A percentile compares a stretch with the other conserved stretches of the same genome.
These are phyloP conservation scores for Malus asiatica DNA, from an alignment of 306 rosid species.

Conservation along the genomic window DNA sequence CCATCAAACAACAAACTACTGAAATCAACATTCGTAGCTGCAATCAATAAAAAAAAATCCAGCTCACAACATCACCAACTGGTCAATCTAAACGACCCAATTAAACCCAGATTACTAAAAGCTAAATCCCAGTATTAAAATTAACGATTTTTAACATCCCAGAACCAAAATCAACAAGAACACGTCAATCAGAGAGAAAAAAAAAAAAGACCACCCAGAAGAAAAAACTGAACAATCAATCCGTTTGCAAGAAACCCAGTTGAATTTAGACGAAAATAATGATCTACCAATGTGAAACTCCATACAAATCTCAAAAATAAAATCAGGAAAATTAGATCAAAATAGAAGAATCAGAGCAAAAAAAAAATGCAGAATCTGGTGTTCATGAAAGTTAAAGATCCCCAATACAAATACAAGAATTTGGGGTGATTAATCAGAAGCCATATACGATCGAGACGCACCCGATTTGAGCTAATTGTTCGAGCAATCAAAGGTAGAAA, in stretches of 20 bases:
- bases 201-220: slow-evolving; percentile 23
- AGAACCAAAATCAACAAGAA: slow-evolving; percentile 12
- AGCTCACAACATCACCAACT: slow-evolving; percentile 22
- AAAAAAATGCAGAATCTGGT: slow-evolving; percentile 18
- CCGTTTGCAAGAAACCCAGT: slow-evolving; percentile 27
- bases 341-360: slow-evolving; percentile 22
- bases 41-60: slow-evolving; percentile 10
- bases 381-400: slow-evolving; percentile 31
- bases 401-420: slow-evolving; percentile 27
- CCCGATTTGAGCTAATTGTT: slow-evolving; percentile 36
- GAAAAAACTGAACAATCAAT: slow-evolving; percentile 23
- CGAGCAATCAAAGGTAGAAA: slow-evolving; percentile 40
- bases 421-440: slow-evolving; percentile 11
- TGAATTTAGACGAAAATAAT: slow-evolving; percentile 12
- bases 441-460: slow-evolving; percentile 34
- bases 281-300: slow-evolving; percentile 27
- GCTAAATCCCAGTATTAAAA: slow-evolving; percentile 28
- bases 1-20: neutral
- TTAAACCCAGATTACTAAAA: slow-evolving; percentile 20
- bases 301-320: slow-evolving; percentile 17
- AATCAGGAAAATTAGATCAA: slow-evolving; percentile 37
- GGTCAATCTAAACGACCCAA: slow-evolving; percentile 13
- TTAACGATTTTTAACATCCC: slow-evolving; percentile 26
- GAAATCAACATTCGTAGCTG: slow-evolving; percentile 10
- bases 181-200: neutral